Percentiles rank a stretch among this genome's conserved stretches.
These are phyloP conservation scores for Cicer bijugum DNA, from an alignment of 306 rosid genomes.

Conservation along the genomic window DNA sequence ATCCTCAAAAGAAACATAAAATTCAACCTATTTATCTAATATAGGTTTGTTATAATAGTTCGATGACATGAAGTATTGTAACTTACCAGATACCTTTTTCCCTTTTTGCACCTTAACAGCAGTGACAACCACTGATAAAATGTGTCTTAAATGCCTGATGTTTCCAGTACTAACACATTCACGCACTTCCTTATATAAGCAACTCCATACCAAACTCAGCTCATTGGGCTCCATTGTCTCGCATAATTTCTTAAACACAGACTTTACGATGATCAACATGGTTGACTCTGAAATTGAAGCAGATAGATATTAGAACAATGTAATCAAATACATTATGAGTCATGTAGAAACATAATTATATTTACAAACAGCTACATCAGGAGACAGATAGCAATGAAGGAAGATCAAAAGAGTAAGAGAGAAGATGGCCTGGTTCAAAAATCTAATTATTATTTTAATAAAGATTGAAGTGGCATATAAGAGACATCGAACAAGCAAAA, in stretches of 20 bases:
- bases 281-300: constrained; percentile 59
- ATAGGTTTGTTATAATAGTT: constrained; percentile 23
- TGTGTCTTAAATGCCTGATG: constrained; percentile 49
- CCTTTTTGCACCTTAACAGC: constrained; percentile 62
- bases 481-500: neutral
- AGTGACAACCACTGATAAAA: constrained; percentile 63
- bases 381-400: constrained; percentile 28
- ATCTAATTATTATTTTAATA: constrained; percentile 9
- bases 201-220: constrained; percentile 66
- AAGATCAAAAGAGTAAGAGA: constrained; percentile 18
- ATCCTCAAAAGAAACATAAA: constrained; percentile 11
- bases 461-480: neutral
- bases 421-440: neutral
- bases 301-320: constrained; percentile 36
- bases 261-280: constrained; percentile 60
- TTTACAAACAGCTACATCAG: constrained; percentile 22
- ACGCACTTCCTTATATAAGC: constrained; percentile 59
- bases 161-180: constrained; percentile 49
- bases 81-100: constrained; percentile 69
- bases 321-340: constrained; percentile 26
- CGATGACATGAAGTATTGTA: constrained; percentile 37
- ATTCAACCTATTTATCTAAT: constrained; percentile 16
- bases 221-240: constrained; percentile 69
- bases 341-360: constrained; percentile 30
- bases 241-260: constrained; percentile 62